Conservation (phyloP, 2,329 filamentous ascomycete species). For the Basipetospora sp. region DNA sequence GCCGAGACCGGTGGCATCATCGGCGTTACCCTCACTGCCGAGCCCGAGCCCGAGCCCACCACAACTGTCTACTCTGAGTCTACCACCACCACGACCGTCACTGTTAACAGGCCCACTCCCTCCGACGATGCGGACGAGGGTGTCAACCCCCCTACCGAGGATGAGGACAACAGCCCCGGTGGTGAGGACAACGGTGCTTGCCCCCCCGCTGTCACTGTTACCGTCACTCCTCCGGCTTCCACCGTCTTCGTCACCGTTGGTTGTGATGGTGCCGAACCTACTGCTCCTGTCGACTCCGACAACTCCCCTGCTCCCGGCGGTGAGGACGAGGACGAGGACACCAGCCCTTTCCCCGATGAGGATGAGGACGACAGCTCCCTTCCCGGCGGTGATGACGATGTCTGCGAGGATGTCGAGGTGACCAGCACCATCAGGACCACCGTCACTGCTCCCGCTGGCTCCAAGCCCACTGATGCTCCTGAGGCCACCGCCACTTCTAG, state of each 20-base stretch:
- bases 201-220: constrained; percentile 10
- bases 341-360: neutral
- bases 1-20: constrained; percentile 22
- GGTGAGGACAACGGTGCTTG: constrained; percentile 6
- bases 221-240: constrained; percentile 12
- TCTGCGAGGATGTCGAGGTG: constrained; percentile 1
- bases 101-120: constrained; percentile 13
- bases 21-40: constrained; percentile 25
- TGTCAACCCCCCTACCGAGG: constrained; percentile 7
- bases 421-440: constrained; percentile 20
- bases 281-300: constrained; percentile 1
- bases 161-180: neutral
- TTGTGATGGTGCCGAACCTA: constrained; percentile 3
- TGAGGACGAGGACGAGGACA: neutral
- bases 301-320: constrained; percentile 3
- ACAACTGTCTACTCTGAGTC: constrained; percentile 18
- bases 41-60: constrained; percentile 10
- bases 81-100: constrained; percentile 22
- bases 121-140: constrained; percentile 6
- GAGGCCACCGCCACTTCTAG: constrained; percentile 8
- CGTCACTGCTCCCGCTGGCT: constrained; percentile 15
- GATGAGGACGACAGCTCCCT: constrained; percentile 1
- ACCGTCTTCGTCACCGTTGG: constrained; percentile 16
- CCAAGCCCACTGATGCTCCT: constrained; percentile 16
- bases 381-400: neutral